Evolutionary conservation across 2,329 filamentous ascomycete genomes (phyloP).

Genomic region (Colletotrichum sp.): DNA sequence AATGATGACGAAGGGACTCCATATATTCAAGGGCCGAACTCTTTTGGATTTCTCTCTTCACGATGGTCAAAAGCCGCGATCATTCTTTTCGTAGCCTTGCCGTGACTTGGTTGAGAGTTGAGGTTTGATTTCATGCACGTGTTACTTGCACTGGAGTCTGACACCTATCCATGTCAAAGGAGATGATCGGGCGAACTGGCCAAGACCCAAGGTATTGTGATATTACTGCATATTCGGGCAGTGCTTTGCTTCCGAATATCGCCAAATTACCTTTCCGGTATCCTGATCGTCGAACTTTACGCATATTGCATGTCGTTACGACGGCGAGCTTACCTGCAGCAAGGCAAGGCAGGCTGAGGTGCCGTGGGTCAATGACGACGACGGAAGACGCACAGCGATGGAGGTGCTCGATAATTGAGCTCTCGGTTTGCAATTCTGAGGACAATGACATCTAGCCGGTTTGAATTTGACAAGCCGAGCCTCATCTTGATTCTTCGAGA

Average conservation of each 20-base stretch:
- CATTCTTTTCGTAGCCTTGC: not conserved
- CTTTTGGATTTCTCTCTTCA: rapidly evolving
- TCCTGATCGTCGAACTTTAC: not conserved
- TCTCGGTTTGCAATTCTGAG: not conserved
- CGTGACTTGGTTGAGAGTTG: not conserved
- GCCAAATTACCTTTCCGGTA: not conserved
- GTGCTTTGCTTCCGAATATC: not conserved
- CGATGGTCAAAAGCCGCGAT: rapidly evolving
- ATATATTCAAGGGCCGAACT: not conserved
- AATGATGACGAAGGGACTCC: not conserved
- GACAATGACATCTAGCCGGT: no score
- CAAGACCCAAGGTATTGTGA: not conserved
- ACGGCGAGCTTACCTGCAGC: not conserved
- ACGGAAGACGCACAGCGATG: not conserved
- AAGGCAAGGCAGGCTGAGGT: not conserved
- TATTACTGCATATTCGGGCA: not conserved
- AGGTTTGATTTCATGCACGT: not conserved
- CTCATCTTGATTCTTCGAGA: not conserved
- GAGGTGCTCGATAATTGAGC: not conserved
- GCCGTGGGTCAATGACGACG: not conserved
- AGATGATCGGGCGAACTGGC: not conserved
- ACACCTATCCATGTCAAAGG: not conserved
- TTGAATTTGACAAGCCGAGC: not conserved
- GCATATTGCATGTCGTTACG: not conserved
- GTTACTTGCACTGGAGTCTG: not conserved